These are phyloP conservation scores for Pythium aristosporum DNA, from an alignment of 352 stramenopile genomes.

Conservation along the genomic window DNA sequence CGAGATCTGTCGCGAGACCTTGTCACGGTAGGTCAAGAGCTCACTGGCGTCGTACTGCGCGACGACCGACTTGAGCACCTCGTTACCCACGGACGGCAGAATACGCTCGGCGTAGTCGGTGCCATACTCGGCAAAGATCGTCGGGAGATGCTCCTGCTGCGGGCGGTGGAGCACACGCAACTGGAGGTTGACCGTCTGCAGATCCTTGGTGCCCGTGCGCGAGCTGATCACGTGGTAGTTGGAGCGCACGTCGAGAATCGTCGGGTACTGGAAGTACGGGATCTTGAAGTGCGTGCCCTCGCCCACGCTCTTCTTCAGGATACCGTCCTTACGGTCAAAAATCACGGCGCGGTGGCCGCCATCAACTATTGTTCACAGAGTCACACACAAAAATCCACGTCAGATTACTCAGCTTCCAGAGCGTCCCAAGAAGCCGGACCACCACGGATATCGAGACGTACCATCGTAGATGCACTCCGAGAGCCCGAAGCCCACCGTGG, in stretches of 20 bases:
- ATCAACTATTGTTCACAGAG: conserved; percentile 82
- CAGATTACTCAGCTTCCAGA: neutral
- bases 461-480: conserved; percentile 87
- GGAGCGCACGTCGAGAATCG: conserved; percentile 98
- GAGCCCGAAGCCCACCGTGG: conserved; percentile 61
- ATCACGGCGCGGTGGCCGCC: conserved; percentile 98
- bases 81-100: conserved; percentile 98
- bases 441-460: conserved; percentile 29
- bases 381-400: conserved; percentile 6
- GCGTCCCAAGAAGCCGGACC: neutral
- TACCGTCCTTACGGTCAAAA: conserved; percentile 98
- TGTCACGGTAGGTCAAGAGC: conserved; percentile 97
- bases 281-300: conserved; percentile 99
- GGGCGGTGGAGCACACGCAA: conserved; percentile 95
- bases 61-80: conserved; percentile 93
- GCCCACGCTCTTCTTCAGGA: conserved; percentile 93
- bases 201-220: conserved; percentile 98
- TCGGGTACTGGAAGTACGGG: conserved; percentile 96
- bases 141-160: conserved; percentile 92
- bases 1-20: conserved; percentile 97
- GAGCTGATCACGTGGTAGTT: conserved; percentile 97
- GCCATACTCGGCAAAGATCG: conserved; percentile 97
- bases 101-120: conserved; percentile 98
- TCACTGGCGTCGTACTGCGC: conserved; percentile 99
- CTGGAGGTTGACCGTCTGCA: conserved; percentile 99